Base-by-base conservation (phyloP, 495 filamentous ascomycete genomes). In the Apiosordaria backusii region DNA sequence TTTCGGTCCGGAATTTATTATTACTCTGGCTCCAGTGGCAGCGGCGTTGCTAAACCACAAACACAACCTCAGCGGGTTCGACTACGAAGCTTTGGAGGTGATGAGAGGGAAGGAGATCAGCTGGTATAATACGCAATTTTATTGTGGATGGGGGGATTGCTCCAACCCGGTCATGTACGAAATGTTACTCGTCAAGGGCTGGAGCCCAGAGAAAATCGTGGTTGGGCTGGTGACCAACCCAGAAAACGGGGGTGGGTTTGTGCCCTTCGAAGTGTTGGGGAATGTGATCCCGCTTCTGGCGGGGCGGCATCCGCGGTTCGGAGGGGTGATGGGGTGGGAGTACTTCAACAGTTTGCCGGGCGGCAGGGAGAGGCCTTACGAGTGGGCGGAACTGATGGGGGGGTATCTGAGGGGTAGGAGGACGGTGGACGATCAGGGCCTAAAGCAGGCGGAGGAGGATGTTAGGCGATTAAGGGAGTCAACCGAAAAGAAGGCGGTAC, bases 121-220 rank as follows among this genome's bases (percentile, higher is more conserved):
- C 50, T 96, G 89, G 88, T 96, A 96, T 74, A 94, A 96, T 68
- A 79, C 86, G 19, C 89, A 96, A 72, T 94, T 95, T 75, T 96
- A 96, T 77, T 91, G 88, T 75, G 90, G 90, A 4, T 96, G 91
- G 90, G 92, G 92, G 25, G 71, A 80, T 64, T 78, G 75, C 15
- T 65, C 71, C 24, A 84, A 82, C 50, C 82, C 90, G 25, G 80
- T 83, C 80, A 89, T 63, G 79, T 85, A 72, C 82, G 87, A 82
- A 89, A 88, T 75, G 84, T 86, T 78, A 0, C 82, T 97, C 67
- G 90, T 87, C 21, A 97, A 96, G 75, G 87, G 90, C 18, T 75
- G 97, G 66, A 73, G 93, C 65, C 88, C 92, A 3, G 71, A 89
- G 21, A 83, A 92, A 67, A 80, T 99, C 62, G 84, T 87, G 1